Conservation (phyloP, 495 filamentous ascomycete species). For the Lentithecium fluviatile region DNA sequence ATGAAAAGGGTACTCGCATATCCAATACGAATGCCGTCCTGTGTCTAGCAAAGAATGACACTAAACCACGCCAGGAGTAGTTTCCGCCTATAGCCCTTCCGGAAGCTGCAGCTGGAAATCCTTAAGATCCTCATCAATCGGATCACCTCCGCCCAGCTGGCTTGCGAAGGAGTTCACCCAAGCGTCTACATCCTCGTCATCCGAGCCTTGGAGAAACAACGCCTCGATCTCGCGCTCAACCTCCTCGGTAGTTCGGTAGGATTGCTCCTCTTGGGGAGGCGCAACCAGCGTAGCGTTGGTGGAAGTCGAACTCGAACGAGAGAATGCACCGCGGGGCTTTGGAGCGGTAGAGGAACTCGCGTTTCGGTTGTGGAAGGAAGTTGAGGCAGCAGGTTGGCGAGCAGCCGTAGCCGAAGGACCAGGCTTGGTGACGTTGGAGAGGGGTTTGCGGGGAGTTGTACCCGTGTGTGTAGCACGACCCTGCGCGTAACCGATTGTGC, state of each 20-base stretch:
- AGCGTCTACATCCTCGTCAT: slow-evolving; percentile 22
- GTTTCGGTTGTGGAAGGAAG: slow-evolving; percentile 16
- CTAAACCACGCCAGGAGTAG: no score
- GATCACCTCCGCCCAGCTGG: slow-evolving; percentile 11
- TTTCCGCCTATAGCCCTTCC: slow-evolving; percentile 12
- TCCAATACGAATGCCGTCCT: no score
- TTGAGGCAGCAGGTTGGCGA: slow-evolving; percentile 8
- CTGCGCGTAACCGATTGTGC: slow-evolving; percentile 77
- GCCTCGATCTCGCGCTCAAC: slow-evolving; percentile 14
- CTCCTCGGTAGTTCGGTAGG: slow-evolving; percentile 19
- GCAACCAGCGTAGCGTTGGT: slow-evolving; percentile 28
- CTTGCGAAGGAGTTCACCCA: slow-evolving; percentile 24
- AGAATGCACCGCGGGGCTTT: slow-evolving; percentile 17
- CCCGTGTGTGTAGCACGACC: slow-evolving; percentile 66
- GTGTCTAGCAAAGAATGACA: no score
- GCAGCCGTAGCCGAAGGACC: not conserved
- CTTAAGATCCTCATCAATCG: slow-evolving; percentile 20
- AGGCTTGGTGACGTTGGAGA: slow-evolving; percentile 28
- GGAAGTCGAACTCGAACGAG: slow-evolving; percentile 23
- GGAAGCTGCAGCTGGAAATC: slow-evolving; percentile 26
- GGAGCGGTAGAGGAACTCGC: not conserved
- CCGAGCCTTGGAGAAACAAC: slow-evolving; percentile 1
- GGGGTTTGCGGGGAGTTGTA: slow-evolving; percentile 44
- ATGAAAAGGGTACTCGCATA: no score
- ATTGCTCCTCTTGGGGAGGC: slow-evolving; percentile 4